phyloP scores from a whole-genome alignment of 805 yeast species.

The Pichia eremophila region DNA sequence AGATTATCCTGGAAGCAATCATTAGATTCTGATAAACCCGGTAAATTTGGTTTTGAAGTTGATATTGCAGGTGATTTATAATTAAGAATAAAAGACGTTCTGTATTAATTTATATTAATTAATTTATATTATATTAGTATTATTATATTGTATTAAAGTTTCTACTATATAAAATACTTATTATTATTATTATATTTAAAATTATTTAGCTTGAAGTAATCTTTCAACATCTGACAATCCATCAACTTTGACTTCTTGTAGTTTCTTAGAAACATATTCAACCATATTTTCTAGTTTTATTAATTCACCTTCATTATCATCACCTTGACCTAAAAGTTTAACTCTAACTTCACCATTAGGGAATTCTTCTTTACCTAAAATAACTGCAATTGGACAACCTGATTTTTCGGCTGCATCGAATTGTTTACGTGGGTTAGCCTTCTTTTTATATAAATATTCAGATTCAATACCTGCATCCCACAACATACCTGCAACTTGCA shows the following conservation, averaged over 20 bases:
- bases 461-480: conserved; percentile 88
- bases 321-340: conserved; percentile 79
- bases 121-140: neutral
- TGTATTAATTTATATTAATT: neutral
- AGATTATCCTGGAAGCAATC: conserved; percentile 7
- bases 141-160: neutral
- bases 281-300: conserved; percentile 56
- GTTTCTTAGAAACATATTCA: conserved; percentile 31
- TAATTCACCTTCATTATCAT: conserved; percentile 71
- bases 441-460: conserved; percentile 85
- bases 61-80: conserved; percentile 9
- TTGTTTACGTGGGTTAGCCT: conserved; percentile 92
- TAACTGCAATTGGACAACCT: conserved; percentile 85
- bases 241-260: conserved; percentile 31
- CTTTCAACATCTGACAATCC: conserved; percentile 60
- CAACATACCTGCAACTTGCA: conserved; percentile 69
- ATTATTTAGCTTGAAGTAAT: conserved; percentile 31
- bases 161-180: neutral
- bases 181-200: neutral
- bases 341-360: conserved; percentile 75
- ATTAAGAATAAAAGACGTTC: no score
- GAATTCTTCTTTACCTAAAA: conserved; percentile 91
- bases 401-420: conserved; percentile 95
- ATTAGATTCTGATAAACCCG: neutral
- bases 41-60: conserved; percentile 12